Evolutionary conservation across 805 yeast species (phyloP).

Genomic region (Hanseniaspora clermontiae): DNA sequence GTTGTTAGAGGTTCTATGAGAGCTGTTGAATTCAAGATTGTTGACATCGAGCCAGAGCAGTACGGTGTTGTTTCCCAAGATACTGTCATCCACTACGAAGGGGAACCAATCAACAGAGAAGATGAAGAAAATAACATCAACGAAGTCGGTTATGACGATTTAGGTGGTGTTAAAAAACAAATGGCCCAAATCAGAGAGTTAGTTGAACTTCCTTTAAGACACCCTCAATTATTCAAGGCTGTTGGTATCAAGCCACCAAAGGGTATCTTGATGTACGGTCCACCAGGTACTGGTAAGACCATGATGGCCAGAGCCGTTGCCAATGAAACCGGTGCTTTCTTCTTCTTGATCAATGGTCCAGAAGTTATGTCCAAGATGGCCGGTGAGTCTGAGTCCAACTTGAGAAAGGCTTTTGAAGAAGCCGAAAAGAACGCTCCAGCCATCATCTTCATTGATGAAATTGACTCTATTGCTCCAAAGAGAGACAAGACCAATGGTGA

Average conservation of each 20-base stretch:
- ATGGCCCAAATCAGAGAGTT: slow-evolving; percentile 99
- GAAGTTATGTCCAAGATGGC: slow-evolving; percentile 99
- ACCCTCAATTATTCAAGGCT: slow-evolving; percentile 93
- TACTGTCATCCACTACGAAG: slow-evolving; percentile 95
- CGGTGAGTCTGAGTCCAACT: slow-evolving; percentile 94
- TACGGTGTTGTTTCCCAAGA: slow-evolving; percentile 97
- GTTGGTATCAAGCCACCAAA: slow-evolving; percentile 98
- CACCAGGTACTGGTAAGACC: slow-evolving; percentile 99
- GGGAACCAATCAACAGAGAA: slow-evolving; percentile 96
- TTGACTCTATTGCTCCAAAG: slow-evolving; percentile 98
- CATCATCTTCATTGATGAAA: slow-evolving; percentile 94
- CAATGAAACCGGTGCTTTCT: slow-evolving; percentile 97
- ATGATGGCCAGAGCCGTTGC: slow-evolving; percentile 99
- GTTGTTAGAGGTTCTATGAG: slow-evolving; percentile 98
- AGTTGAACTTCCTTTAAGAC: slow-evolving; percentile 95
- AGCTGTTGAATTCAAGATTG: slow-evolving; percentile 96
- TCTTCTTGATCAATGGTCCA: slow-evolving; percentile 95
- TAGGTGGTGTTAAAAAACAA: slow-evolving; percentile 98
- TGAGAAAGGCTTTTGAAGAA: slow-evolving; percentile 97
- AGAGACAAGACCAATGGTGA: slow-evolving; percentile 99
- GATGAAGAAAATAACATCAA: slow-evolving; percentile 93
- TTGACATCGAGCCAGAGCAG: slow-evolving; percentile 95
- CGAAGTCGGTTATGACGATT: slow-evolving; percentile 97
- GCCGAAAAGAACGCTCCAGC: slow-evolving; percentile 98
- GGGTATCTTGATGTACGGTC: slow-evolving; percentile 96